phyloP scores from a whole-genome alignment of 108 stramenopile genomes.

The Pseudonitzschia multistriata region DNA sequence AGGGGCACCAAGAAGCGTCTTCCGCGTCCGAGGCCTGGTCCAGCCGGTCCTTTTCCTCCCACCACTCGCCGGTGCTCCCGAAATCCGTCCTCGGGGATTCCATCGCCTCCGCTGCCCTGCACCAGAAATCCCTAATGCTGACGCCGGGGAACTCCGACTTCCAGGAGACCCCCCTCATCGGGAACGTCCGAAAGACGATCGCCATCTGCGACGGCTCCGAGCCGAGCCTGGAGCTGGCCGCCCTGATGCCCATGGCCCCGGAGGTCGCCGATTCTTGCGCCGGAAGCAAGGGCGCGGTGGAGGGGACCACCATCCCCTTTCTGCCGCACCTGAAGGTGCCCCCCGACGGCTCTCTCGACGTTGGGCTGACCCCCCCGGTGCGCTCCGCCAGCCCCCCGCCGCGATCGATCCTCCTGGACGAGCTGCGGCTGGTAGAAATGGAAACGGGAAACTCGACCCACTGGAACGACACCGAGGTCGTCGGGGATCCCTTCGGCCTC shows the following conservation, averaged over 20 bases:
- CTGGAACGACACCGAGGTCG: conserved; percentile 24
- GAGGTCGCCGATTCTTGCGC: neutral
- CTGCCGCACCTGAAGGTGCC: conserved; percentile 14
- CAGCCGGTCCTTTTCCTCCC: too few species aligned
- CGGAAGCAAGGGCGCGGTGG: neutral
- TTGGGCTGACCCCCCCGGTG: neutral
- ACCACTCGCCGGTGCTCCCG: too few species aligned
- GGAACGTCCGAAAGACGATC: conserved; percentile 23
- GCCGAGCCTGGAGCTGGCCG: conserved; percentile 8
- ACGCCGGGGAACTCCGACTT: conserved; percentile 33
- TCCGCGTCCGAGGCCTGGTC: too few species aligned
- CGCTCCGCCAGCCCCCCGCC: conserved; percentile 25
- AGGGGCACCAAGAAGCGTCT: too few species aligned
- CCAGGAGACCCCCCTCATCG: conserved; percentile 32
- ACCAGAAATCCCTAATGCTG: conserved; percentile 18
- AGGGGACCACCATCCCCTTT: conserved; percentile 15
- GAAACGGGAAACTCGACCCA: conserved; percentile 43
- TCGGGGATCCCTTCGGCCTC: neutral
- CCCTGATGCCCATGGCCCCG: conserved; percentile 9
- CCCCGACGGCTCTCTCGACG: neutral
- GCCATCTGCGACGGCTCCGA: neutral
- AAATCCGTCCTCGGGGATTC: neutral
- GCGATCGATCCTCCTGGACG: conserved; percentile 37
- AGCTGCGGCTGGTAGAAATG: conserved; percentile 43
- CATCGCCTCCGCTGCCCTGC: conserved; percentile 1